These are phyloP conservation scores for Hyphopichia homilentoma DNA, from an alignment of 805 yeast genomes.

Conservation along the genomic window DNA sequence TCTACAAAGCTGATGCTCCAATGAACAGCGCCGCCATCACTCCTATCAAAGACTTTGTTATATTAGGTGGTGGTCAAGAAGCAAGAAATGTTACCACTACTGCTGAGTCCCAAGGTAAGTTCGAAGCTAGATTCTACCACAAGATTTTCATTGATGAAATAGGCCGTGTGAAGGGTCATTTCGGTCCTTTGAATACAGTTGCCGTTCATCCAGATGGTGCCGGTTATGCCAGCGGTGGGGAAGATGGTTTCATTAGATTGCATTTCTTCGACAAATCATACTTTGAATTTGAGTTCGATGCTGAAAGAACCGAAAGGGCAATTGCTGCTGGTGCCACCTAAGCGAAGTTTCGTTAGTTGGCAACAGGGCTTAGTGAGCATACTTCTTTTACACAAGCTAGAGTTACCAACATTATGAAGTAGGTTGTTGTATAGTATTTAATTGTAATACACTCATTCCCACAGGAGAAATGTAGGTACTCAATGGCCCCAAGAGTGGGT, in stretches of 20 bases:
- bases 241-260: conserved; percentile 94
- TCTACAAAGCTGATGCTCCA: conserved; percentile 84
- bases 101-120: conserved; percentile 86
- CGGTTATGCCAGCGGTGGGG: conserved; percentile 95
- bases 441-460: not conserved
- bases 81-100: conserved; percentile 99
- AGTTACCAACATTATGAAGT: too few relatives aligned
- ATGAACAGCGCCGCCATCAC: conserved; percentile 94
- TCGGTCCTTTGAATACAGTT: conserved; percentile 94
- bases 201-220: conserved; percentile 94
- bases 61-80: conserved; percentile 99
- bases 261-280: conserved; percentile 91
- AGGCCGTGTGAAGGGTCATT: conserved; percentile 97
- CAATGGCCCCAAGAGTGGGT: too few relatives aligned
- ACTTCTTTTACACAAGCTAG: too few relatives aligned
- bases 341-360: conserved; percentile 3
- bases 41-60: conserved; percentile 85
- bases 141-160: conserved; percentile 93
- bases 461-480: too few relatives aligned
- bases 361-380: too few relatives aligned
- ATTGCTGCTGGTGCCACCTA: conserved; percentile 28
- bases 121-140: conserved; percentile 94
- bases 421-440: not conserved
- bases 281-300: conserved; percentile 90
- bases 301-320: conserved; percentile 72